Evolutionary conservation across 2,329 filamentous ascomycete species (phyloP).

Genomic region (Harringtonia aguacate): DNA sequence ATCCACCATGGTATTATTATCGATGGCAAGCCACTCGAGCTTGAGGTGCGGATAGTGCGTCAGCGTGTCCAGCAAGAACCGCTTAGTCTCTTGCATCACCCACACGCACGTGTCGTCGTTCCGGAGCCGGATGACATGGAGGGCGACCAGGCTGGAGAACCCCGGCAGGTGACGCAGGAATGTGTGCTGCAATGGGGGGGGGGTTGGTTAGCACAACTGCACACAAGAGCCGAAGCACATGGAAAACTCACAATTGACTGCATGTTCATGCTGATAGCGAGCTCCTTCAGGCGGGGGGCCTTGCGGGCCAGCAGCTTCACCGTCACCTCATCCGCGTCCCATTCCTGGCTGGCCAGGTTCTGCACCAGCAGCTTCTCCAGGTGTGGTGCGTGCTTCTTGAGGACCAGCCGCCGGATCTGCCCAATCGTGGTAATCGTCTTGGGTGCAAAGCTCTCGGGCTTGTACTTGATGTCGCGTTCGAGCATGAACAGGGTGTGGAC

Average conservation of each 20-base stretch:
- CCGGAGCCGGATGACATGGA: constrained; percentile 44
- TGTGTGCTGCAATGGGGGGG: constrained; percentile 40
- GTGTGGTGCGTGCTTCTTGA: constrained; percentile 45
- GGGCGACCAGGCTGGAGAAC: constrained; percentile 42
- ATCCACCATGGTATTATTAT: constrained; percentile 36
- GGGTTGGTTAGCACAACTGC: background rate
- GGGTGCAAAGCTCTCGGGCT: constrained; percentile 41
- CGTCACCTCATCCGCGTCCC: constrained; percentile 47
- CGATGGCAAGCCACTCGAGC: constrained; percentile 48
- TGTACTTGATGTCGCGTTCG: constrained; percentile 39
- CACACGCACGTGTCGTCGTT: constrained; percentile 45
- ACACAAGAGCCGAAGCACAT: background rate
- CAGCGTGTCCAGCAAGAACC: constrained; percentile 48
- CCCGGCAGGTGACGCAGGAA: constrained; percentile 43
- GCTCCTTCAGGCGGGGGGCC: constrained; percentile 40
- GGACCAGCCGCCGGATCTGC: constrained; percentile 45
- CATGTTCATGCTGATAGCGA: constrained; percentile 44
- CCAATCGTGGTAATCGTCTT: constrained; percentile 39
- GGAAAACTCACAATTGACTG: constrained; percentile 37
- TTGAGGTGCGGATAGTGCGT: constrained; percentile 43
- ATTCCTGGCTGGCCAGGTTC: constrained; percentile 39
- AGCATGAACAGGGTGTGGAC: constrained; percentile 50
- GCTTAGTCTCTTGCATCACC: constrained; percentile 44
- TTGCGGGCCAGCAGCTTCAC: constrained; percentile 41
- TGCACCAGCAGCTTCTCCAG: constrained; percentile 50